These are phyloP conservation scores for Passiflora organensis DNA, from an alignment of 345 rosid species.

Conservation along the genomic window DNA sequence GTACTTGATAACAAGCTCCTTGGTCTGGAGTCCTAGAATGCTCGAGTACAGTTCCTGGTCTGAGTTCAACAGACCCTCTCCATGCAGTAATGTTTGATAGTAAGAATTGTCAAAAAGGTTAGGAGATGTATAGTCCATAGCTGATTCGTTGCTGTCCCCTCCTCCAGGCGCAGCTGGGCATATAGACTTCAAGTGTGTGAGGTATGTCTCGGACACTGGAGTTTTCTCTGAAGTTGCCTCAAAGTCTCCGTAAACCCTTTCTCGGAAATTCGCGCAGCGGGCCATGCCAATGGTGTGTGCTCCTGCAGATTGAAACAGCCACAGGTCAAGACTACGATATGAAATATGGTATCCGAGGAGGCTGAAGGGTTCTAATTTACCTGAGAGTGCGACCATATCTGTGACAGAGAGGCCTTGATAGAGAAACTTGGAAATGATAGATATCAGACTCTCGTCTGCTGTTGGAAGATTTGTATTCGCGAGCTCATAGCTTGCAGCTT, in stretches of 20 bases:
- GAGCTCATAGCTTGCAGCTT: slow-evolving; percentile 49
- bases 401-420: slow-evolving; percentile 74
- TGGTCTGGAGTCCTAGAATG: slow-evolving; percentile 50
- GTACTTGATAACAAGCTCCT: slow-evolving; percentile 49
- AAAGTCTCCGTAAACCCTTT: slow-evolving; percentile 61
- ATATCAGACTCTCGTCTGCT: slow-evolving; percentile 51
- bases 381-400: slow-evolving; percentile 79
- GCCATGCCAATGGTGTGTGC: slow-evolving; percentile 92
- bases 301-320: slow-evolving; percentile 32
- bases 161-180: slow-evolving; percentile 61
- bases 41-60: slow-evolving; percentile 87
- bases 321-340: too few relatives aligned
- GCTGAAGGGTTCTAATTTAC: too few relatives aligned
- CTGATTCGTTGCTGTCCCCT: slow-evolving; percentile 54
- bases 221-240: slow-evolving; percentile 36
- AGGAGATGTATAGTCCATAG: slow-evolving; percentile 71
- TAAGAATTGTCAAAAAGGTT: slow-evolving; percentile 67
- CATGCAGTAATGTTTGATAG: slow-evolving; percentile 46
- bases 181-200: slow-evolving; percentile 33
- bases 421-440: slow-evolving; percentile 59
- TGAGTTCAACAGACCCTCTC: slow-evolving; percentile 66
- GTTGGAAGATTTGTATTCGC: slow-evolving; percentile 50
- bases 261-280: slow-evolving; percentile 55
- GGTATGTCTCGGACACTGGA: slow-evolving; percentile 32
- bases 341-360: too few relatives aligned